A percentile compares a stretch with the other conserved stretches of the same genome.
Conservation (phyloP, 2,329 filamentous ascomycete species). For the Alternaria angustiovoidea region DNA sequence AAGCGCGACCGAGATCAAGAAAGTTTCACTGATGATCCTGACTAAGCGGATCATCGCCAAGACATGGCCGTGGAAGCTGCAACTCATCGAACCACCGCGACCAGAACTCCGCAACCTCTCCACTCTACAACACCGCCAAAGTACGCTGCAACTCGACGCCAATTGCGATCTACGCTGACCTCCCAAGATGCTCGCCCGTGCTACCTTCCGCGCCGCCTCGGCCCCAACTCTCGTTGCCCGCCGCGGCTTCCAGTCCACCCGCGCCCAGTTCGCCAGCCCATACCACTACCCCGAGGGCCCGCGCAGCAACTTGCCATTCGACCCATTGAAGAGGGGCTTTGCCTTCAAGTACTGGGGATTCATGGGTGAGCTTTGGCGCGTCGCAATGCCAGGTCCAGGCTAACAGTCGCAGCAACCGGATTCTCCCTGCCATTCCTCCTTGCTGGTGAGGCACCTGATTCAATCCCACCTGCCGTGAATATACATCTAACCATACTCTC, state of each 20-base stretch:
- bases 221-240: slow-evolving; percentile 74
- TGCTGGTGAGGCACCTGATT: slow-evolving; percentile 62
- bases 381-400: slow-evolving; percentile 28
- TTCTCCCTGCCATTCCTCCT: slow-evolving; percentile 69
- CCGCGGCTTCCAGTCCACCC: slow-evolving; percentile 93
- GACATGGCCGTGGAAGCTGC: slow-evolving; percentile 6
- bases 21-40: slow-evolving; percentile 3
- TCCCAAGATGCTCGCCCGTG: slow-evolving; percentile 78
- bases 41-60: slow-evolving; percentile 6
- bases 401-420: slow-evolving; percentile 62
- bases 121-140: slow-evolving; percentile 38
- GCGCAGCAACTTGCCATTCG: slow-evolving; percentile 95
- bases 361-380: slow-evolving; percentile 65
- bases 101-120: slow-evolving; percentile 33
- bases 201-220: slow-evolving; percentile 68
- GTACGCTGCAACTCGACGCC: slow-evolving; percentile 34
- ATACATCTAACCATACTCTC: slow-evolving; percentile 28
- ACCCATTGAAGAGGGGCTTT: slow-evolving; percentile 90
- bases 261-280: slow-evolving; percentile 82
- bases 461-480: neutral
- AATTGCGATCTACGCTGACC: slow-evolving; percentile 48
- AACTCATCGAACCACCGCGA: slow-evolving; percentile 20
- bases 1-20: slow-evolving; percentile 10
- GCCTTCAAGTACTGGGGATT: slow-evolving; percentile 82
- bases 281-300: slow-evolving; percentile 99